Conservation (phyloP, 768 basidiomycete species). For the Scleroderma bovista region DNA sequence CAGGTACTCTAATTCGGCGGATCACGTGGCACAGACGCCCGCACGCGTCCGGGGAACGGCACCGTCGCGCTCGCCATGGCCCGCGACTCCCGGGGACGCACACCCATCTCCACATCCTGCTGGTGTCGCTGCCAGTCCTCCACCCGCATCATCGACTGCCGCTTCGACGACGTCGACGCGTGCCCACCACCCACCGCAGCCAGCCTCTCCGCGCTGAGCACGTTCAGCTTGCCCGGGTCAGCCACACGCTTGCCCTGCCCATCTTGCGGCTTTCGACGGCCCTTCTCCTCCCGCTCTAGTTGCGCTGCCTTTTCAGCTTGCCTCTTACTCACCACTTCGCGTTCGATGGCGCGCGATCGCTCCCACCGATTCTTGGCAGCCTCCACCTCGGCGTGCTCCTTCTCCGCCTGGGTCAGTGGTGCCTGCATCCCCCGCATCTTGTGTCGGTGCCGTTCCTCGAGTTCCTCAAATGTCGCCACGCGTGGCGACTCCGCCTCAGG, state of each 20-base stretch:
- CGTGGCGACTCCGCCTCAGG: slow-evolving; percentile 43
- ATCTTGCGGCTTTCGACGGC: slow-evolving; percentile 40
- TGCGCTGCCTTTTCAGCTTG: slow-evolving; percentile 64
- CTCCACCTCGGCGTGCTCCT: slow-evolving; percentile 67
- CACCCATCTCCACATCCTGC: slow-evolving; percentile 36
- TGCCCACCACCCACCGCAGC: slow-evolving; percentile 32
- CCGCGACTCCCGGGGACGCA: slow-evolving; percentile 27
- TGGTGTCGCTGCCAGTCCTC: slow-evolving; percentile 83
- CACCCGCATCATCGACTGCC: slow-evolving; percentile 72
- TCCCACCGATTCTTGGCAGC: slow-evolving; percentile 84
- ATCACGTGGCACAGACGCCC: slow-evolving; percentile 34
- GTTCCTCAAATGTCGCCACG: slow-evolving; percentile 79
- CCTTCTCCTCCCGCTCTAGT: slow-evolving; percentile 45
- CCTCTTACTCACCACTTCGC: slow-evolving; percentile 63
- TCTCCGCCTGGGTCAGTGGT: slow-evolving; percentile 76
- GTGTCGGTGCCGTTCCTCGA: slow-evolving; percentile 79
- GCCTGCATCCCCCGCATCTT: slow-evolving; percentile 79
- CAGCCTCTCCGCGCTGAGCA: slow-evolving; percentile 56
- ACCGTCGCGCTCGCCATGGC: slow-evolving; percentile 18
- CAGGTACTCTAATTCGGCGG: slow-evolving; percentile 25
- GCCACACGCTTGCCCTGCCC: slow-evolving; percentile 31
- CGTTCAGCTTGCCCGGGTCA: slow-evolving; percentile 33
- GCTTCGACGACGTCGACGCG: slow-evolving; percentile 47
- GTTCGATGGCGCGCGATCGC: slow-evolving; percentile 65
- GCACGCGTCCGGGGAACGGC: slow-evolving; percentile 29